These are phyloP conservation scores for Penicillium sp. DNA, from an alignment of 2,329 filamentous ascomycete genomes.

Conservation along the genomic window DNA sequence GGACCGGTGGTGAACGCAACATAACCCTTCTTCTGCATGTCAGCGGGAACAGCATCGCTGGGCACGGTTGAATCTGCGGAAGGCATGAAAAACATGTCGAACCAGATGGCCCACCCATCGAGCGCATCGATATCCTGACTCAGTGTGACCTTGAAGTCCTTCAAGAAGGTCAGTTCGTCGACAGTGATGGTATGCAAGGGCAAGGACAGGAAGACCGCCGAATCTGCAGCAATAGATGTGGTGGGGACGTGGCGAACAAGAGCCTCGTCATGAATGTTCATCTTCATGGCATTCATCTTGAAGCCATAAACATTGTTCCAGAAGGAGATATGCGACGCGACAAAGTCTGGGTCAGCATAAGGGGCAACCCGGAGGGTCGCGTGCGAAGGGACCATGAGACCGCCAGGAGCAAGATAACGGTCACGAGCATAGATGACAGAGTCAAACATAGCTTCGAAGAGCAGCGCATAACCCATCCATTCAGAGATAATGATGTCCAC, in stretches of 20 bases:
- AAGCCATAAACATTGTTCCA: constrained; percentile 95
- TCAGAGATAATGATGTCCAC: constrained; percentile 95
- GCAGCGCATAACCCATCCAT: constrained; percentile 94
- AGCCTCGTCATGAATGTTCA: constrained; percentile 74
- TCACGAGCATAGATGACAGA: constrained; percentile 86
- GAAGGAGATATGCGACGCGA: constrained; percentile 71
- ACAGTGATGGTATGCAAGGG: constrained; percentile 67
- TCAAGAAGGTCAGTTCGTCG: constrained; percentile 69
- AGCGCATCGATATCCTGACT: constrained; percentile 59
- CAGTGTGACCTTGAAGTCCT: constrained; percentile 59
- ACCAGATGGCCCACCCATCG: constrained; percentile 90
- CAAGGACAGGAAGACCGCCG: constrained; percentile 64
- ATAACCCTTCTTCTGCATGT: constrained; percentile 57
- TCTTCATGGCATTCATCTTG: constrained; percentile 85
- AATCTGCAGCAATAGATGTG: constrained; percentile 48
- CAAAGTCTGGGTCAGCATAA: constrained; percentile 68
- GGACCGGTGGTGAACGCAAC: constrained; percentile 89
- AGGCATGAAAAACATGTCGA: constrained; percentile 84
- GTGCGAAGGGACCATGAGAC: constrained; percentile 81
- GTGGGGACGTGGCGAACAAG: constrained; percentile 64
- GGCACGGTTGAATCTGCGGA: constrained; percentile 46
- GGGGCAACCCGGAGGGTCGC: constrained; percentile 78
- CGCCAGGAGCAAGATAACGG: constrained; percentile 71
- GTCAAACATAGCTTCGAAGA: constrained; percentile 95
- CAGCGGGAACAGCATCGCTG: constrained; percentile 51